These are phyloP conservation scores for Phoenix dactylifera DNA, from an alignment of 176 grass and related monocot species.

Conservation along the genomic window DNA sequence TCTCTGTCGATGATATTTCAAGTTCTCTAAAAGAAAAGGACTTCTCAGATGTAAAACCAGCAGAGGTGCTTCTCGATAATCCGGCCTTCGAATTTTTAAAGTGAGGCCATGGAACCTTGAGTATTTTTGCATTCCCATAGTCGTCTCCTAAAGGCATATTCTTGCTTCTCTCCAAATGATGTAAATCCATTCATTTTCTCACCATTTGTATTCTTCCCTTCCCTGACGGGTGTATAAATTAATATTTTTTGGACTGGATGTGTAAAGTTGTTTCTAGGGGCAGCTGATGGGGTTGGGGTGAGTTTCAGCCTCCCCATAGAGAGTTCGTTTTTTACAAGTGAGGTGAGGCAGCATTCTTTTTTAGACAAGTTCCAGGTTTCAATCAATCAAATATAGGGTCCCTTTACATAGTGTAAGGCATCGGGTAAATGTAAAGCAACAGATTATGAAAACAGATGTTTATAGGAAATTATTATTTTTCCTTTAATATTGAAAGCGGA, in stretches of 20 bases:
- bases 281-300: slow-evolving; percentile 43
- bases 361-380: no score
- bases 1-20: slow-evolving; percentile 86
- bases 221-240: slow-evolving; percentile 15
- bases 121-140: slow-evolving; percentile 6
- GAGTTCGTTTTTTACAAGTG: no score
- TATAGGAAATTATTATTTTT: no score
- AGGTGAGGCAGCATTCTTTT: no score
- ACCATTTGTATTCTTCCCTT: slow-evolving; percentile 18
- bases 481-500: no score
- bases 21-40: slow-evolving; percentile 86
- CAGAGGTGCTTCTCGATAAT: slow-evolving; percentile 74
- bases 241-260: slow-evolving; percentile 21
- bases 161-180: slow-evolving; percentile 18
- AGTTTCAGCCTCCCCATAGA: no score
- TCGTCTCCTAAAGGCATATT: slow-evolving; percentile 26
- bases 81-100: slow-evolving; percentile 98
- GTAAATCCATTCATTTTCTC: background rate
- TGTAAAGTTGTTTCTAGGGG: slow-evolving; percentile 45
- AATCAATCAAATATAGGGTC: no score
- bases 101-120: slow-evolving; percentile 43
- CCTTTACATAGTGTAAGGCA: no score
- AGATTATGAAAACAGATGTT: no score
- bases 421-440: no score
- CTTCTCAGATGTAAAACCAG: slow-evolving; percentile 65